phyloP scores from a whole-genome alignment of 768 basidiomycete genomes.

The Suillus spraguei region DNA sequence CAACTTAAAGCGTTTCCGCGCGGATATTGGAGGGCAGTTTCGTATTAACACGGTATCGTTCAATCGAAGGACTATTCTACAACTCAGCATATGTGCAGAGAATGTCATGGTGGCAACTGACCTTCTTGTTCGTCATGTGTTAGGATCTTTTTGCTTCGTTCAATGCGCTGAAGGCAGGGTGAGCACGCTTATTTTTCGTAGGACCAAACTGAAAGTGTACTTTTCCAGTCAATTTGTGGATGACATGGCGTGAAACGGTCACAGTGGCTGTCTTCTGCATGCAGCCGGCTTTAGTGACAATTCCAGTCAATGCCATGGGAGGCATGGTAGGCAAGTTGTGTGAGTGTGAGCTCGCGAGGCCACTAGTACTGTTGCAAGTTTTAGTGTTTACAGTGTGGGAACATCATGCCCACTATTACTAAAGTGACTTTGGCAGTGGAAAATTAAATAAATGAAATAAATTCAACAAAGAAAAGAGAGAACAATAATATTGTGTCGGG shows the following conservation, averaged over 20 bases:
- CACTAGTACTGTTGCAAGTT: not conserved
- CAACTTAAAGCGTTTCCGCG: slow-evolving; percentile 74
- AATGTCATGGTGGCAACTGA: slow-evolving; percentile 37
- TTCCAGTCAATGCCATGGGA: slow-evolving; percentile 73
- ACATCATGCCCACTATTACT: not conserved
- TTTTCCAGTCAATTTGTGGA: slow-evolving; percentile 79
- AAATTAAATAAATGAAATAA: too few species aligned
- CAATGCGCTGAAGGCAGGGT: slow-evolving; percentile 54
- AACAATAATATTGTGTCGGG: too few species aligned
- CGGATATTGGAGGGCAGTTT: slow-evolving; percentile 81
- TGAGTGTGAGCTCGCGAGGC: not conserved
- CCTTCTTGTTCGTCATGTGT: slow-evolving; percentile 75
- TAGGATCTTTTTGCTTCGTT: slow-evolving; percentile 76
- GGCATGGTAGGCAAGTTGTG: slow-evolving; percentile 51
- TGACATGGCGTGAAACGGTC: slow-evolving; percentile 71
- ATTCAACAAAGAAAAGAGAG: too few species aligned
- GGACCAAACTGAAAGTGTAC: slow-evolving; percentile 39
- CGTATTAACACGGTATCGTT: slow-evolving; percentile 78
- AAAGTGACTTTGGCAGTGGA: too few species aligned
- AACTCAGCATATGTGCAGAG: slow-evolving; percentile 13
- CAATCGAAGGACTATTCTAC: slow-evolving; percentile 54
- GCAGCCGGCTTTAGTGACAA: slow-evolving; percentile 78
- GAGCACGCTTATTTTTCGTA: slow-evolving; percentile 1
- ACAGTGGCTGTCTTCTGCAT: slow-evolving; percentile 89
- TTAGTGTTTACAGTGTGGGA: slow-evolving; percentile 1